These are phyloP conservation scores for Pleurozium schreberi DNA, from an alignment of 225 moss, liverwort and hornwort species.

Conservation along the genomic window DNA sequence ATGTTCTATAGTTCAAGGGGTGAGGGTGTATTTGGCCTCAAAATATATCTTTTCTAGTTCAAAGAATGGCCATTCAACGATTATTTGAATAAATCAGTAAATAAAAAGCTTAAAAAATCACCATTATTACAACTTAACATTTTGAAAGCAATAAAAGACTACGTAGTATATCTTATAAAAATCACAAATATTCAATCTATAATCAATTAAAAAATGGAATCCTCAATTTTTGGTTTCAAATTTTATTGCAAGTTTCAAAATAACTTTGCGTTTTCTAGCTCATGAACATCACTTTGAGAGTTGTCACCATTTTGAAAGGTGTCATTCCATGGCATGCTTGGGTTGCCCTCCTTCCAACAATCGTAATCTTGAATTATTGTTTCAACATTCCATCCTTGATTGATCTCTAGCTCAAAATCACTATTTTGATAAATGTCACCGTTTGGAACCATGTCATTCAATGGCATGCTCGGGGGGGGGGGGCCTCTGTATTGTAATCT, in stretches of 20 bases:
- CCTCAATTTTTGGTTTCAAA: too few species aligned
- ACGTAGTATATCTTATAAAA: too few species aligned
- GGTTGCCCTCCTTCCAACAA: fast-evolving
- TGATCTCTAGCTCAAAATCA: not conserved
- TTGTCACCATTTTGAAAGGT: not conserved
- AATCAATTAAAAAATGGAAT: too few species aligned
- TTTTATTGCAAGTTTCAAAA: too few species aligned
- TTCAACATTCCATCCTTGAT: not conserved
- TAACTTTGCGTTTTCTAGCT: too few species aligned
- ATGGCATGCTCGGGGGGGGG: not conserved
- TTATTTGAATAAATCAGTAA: not conserved
- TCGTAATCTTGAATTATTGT: not conserved
- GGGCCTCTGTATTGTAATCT: fast-evolving
- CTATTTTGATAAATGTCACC: not conserved
- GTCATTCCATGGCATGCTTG: not conserved
- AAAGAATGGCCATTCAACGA: not conserved
- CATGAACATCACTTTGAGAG: not conserved
- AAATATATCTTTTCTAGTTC: not conserved
- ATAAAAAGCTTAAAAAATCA: not conserved
- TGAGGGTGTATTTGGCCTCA: not conserved
- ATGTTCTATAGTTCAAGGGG: not conserved
- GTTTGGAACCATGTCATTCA: not conserved
- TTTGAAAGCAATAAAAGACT: too few species aligned
- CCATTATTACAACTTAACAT: too few species aligned
- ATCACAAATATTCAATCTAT: too few species aligned